A percentile compares a stretch with the other conserved stretches of the same genome.
These are phyloP conservation scores for Fusarium torreyae DNA, from an alignment of 2,329 filamentous ascomycete species.

Conservation along the genomic window DNA sequence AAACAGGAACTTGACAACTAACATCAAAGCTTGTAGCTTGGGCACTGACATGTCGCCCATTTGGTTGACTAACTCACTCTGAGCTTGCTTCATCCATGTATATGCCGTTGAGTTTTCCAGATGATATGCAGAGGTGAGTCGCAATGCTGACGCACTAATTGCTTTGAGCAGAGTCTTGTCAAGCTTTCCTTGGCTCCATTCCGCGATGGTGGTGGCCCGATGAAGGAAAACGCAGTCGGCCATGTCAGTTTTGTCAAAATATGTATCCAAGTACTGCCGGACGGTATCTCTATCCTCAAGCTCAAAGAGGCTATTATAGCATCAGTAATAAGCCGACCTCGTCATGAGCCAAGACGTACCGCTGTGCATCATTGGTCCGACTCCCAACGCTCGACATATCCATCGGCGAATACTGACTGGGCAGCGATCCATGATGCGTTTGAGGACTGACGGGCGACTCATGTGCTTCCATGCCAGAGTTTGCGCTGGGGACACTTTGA, in stretches of 20 bases:
- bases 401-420: constrained; percentile 7
- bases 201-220: constrained; percentile 38
- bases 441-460: constrained; percentile 21
- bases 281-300: constrained; percentile 9
- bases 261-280: constrained; percentile 39
- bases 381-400: not conserved
- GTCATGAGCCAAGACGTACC: not conserved
- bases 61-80: constrained; percentile 8
- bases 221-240: constrained; percentile 45
- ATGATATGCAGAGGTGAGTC: not conserved
- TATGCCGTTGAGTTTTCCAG: not conserved
- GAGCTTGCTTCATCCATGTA: constrained; percentile 45
- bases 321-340: not conserved
- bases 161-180: constrained; percentile 42
- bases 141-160: constrained; percentile 37
- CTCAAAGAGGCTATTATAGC: constrained; percentile 24
- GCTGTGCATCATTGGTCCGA: not conserved
- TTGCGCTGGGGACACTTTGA: not conserved
- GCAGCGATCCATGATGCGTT: constrained; percentile 13
- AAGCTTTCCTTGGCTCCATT: constrained; percentile 46
- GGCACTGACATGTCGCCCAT: constrained; percentile 31
- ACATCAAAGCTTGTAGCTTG: constrained; percentile 42
- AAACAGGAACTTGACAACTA: constrained; percentile 42
- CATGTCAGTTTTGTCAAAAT: constrained; percentile 42
- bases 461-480: not conserved